Conservation (phyloP, 371 early-diverging fungal genomes). For the Circinella minor region DNA sequence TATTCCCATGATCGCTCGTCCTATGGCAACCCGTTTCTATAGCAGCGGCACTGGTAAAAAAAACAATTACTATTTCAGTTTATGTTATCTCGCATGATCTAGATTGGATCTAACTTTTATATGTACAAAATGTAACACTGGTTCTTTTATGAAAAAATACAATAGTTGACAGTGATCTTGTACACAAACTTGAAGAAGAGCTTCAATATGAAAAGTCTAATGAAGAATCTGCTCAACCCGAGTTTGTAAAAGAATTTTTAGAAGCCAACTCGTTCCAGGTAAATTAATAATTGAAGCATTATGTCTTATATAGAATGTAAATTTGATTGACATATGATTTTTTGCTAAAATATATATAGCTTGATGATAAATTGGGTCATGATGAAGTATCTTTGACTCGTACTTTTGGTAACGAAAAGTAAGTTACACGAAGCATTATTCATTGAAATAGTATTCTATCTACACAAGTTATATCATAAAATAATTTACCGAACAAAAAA, state of each 20-base stretch:
- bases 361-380: slow-evolving; percentile 80
- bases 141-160: too few relatives aligned
- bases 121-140: too few relatives aligned
- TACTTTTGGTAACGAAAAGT: slow-evolving; percentile 92
- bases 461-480: too few relatives aligned
- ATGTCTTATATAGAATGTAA: too few relatives aligned
- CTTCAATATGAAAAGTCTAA: slow-evolving; percentile 81
- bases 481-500: too few relatives aligned
- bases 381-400: slow-evolving; percentile 84
- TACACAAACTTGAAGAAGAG: slow-evolving; percentile 78
- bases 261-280: slow-evolving; percentile 80
- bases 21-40: slow-evolving; percentile 25
- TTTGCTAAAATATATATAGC: slow-evolving; percentile 33
- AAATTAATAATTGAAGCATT: slow-evolving; percentile 6
- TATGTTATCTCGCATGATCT: too few relatives aligned
- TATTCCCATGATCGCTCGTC: slow-evolving; percentile 31
- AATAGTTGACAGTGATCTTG: slow-evolving; percentile 70
- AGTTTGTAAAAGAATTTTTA: slow-evolving; percentile 80
- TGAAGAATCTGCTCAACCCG: slow-evolving; percentile 63
- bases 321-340: too few relatives aligned
- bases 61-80: too few relatives aligned
- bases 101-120: too few relatives aligned
- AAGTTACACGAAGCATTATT: slow-evolving; percentile 22
- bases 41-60: slow-evolving; percentile 42
- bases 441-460: too few relatives aligned